Percentiles rank a stretch among this genome's conserved stretches.
phyloP scores from a whole-genome alignment of 805 yeast genomes.

The Barnettozyma sucrosica region DNA sequence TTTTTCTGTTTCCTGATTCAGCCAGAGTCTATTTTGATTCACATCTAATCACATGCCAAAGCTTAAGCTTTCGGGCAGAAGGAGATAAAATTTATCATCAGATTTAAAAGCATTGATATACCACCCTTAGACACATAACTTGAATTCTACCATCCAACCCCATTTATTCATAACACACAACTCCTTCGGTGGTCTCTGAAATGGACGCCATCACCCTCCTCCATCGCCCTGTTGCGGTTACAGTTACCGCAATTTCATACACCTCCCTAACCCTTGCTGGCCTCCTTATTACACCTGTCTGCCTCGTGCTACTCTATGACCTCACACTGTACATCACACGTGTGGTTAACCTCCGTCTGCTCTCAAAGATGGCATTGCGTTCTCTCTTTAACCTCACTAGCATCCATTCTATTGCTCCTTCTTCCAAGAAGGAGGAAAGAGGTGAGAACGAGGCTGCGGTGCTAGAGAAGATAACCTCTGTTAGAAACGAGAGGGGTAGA shows the following conservation, averaged over 20 bases:
- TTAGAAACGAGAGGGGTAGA: constrained; percentile 6
- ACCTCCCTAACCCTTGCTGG: not conserved
- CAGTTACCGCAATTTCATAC: not conserved
- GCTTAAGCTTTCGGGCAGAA: not conserved
- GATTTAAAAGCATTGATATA: not conserved
- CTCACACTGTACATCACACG: constrained; percentile 14
- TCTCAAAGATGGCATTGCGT: constrained; percentile 1
- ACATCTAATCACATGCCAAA: not conserved
- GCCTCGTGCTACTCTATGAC: constrained; percentile 16
- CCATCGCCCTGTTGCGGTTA: not conserved
- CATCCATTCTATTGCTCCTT: not conserved
- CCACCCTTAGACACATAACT: not conserved
- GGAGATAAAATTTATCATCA: not conserved
- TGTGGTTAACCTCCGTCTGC: constrained; percentile 8
- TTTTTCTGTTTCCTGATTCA: not conserved
- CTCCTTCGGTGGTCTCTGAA: not conserved
- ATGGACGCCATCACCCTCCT: not conserved
- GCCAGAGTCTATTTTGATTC: not conserved
- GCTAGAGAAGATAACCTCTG: constrained; percentile 1
- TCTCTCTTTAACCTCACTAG: constrained; percentile 4
- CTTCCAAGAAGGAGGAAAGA: not conserved
- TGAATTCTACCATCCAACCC: not conserved
- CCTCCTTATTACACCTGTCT: constrained; percentile 8
- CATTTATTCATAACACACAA: not conserved
- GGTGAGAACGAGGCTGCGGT: not conserved